Conservation (phyloP, 306 rosid species). For the Vicia villosa region DNA sequence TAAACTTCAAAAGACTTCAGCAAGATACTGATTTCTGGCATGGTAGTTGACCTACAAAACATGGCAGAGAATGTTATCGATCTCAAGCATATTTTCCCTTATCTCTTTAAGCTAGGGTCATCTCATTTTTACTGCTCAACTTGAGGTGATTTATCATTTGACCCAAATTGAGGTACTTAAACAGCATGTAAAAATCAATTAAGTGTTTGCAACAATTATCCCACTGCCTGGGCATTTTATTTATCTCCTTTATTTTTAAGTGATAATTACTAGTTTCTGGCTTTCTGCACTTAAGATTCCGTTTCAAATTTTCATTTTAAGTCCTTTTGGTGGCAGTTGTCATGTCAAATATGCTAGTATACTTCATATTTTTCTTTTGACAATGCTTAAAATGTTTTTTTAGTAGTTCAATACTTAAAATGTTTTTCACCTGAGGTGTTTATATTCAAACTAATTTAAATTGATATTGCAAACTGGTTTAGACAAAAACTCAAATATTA, state of each 20-base stretch:
- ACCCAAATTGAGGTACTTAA: conserved; percentile 27
- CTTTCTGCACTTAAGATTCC: neutral
- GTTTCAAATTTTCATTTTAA: neutral
- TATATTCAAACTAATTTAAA: too few species aligned
- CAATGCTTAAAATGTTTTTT: too few species aligned
- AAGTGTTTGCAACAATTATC: conserved; percentile 34
- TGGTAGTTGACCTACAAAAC: conserved; percentile 34
- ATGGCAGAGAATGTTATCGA: conserved; percentile 20
- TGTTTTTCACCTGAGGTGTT: too few species aligned
- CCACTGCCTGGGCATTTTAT: conserved; percentile 13
- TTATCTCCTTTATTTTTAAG: neutral
- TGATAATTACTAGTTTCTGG: neutral
- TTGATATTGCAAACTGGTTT: too few species aligned
- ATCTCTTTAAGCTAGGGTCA: neutral
- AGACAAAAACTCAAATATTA: too few species aligned
- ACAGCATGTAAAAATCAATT: conserved; percentile 39
- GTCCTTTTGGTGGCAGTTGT: neutral
- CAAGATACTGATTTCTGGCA: conserved; percentile 31
- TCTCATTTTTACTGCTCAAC: conserved; percentile 33
- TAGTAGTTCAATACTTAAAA: too few species aligned
- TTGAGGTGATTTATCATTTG: conserved; percentile 32
- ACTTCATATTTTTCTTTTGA: too few species aligned
- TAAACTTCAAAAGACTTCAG: conserved; percentile 30
- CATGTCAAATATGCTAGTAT: neutral
- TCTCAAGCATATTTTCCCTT: conserved; percentile 8